A percentile compares a stretch with the other conserved stretches of the same genome.
phyloP scores from a whole-genome alignment of 495 filamentous ascomycete genomes.

The Pyronema omphalodes region DNA sequence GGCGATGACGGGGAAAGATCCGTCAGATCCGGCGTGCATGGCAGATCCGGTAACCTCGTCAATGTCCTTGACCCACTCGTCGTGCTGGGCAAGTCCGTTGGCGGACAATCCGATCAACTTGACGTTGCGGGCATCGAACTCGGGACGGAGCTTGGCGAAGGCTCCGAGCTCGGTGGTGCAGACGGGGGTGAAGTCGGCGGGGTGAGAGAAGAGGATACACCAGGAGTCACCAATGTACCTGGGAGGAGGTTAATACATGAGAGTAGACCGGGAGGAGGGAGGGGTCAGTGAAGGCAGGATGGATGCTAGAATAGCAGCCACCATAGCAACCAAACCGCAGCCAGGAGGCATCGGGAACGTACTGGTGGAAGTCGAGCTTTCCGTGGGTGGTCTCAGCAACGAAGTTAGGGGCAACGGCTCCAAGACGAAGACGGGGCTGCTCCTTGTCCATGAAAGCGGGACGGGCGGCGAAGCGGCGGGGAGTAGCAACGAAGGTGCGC shows the following conservation, averaged over 20 bases:
- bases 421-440: conserved; percentile 44
- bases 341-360: not conserved
- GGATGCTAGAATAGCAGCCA: no score
- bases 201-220: conserved; percentile 51
- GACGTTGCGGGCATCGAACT: conserved; percentile 83
- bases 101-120: conserved; percentile 91
- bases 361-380: conserved; percentile 45
- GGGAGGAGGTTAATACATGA: not conserved
- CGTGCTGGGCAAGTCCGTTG: conserved; percentile 48
- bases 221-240: conserved; percentile 39
- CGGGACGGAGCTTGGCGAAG: conserved; percentile 88
- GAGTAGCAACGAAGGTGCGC: conserved; percentile 3
- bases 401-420: conserved; percentile 46
- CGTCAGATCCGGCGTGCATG: not conserved
- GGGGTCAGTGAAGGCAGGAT: not conserved
- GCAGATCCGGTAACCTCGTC: conserved; percentile 57
- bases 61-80: conserved; percentile 87
- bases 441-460: conserved; percentile 15
- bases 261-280: not conserved
- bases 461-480: not conserved
- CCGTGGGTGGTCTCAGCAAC: conserved; percentile 45
- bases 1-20: conserved; percentile 46
- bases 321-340: not conserved
- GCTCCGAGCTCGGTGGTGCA: conserved; percentile 90
- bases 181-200: conserved; percentile 51